Evolutionary conservation across 805 yeast species (phyloP), one percentile per base, ranked within the genome.

Genomic region (Yarrowia yakushimensis): DNA sequence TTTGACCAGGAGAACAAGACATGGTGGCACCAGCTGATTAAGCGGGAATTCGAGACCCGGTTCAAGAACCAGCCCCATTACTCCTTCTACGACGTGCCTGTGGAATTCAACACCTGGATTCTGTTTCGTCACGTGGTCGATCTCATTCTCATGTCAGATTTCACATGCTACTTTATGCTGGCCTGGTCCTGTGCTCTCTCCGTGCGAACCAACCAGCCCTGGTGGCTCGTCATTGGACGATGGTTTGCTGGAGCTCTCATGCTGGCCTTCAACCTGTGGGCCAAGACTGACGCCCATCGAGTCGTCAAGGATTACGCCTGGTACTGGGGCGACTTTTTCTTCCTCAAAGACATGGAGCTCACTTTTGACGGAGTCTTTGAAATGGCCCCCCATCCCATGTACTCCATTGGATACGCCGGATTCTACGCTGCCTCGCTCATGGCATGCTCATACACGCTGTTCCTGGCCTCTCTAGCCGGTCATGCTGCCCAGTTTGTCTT

Each of bases 321-420:
- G 96, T 89, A 89, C 73, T 89, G 96, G 96, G 96, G 96, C 27
- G 96, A 90, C 74, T 89, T 89, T 75, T 89, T 89, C 80, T 89
- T 89, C 75, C 77, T 90, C 62, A 88, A 87, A 71, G 84, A 83
- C 63, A 74, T 79, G 43, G 86, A 86, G 64, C 79, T 89, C 68
- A 86, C 88, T 30, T 89, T 89, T 74, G 96, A 90, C 72, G 96
- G 96, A 42, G 94, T 89, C 10, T 89, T 88, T 72, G 93, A 89
- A 73, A 81, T 89, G 80, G 89, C 91, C 15, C 96, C 96, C 18
- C 96, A 89, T 71, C 96, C 96, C 60, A 89, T 89, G 96, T 89
- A 89, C 72, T 87, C 96, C 0, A 86, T 90, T 63, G 96, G 96
- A 8, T 89, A 89, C 70, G 82, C 89, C 62, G 96, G 96, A 1